Percentiles rank a stretch among this genome's conserved stretches.
phyloP scores from a whole-genome alignment of 2,329 filamentous ascomycete genomes.

The Scedosporium boydii region DNA sequence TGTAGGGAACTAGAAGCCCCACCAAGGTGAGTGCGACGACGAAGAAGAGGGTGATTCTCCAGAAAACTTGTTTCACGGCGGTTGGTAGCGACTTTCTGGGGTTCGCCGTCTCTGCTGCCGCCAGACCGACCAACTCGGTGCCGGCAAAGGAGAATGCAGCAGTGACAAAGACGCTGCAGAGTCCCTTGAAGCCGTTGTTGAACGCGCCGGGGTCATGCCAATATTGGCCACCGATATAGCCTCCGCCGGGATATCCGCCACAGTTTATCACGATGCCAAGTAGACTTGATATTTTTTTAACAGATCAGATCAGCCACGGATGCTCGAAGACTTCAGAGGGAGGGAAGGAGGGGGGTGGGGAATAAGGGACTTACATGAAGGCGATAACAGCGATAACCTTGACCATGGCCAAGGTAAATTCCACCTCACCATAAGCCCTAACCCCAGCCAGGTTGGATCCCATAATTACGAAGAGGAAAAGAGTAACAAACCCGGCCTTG shows the following conservation, averaged over 20 bases:
- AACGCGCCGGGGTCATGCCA: conserved; percentile 79
- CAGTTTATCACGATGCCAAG: conserved; percentile 80
- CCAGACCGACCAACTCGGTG: conserved; percentile 67
- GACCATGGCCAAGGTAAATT: conserved; percentile 78
- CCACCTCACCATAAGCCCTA: conserved; percentile 80
- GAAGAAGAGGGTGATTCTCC: conserved; percentile 88
- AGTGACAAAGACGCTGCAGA: conserved; percentile 68
- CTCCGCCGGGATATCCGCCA: conserved; percentile 62
- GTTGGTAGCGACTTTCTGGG: conserved; percentile 73
- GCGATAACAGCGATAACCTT: conserved; percentile 81
- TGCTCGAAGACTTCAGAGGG: neutral
- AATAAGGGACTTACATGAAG: conserved; percentile 57
- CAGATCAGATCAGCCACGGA: conserved; percentile 8
- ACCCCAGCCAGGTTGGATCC: conserved; percentile 82
- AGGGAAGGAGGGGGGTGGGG: neutral
- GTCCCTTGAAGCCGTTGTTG: conserved; percentile 73
- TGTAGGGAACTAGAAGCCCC: conserved; percentile 71
- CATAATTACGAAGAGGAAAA: conserved; percentile 71
- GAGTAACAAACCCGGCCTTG: conserved; percentile 67
- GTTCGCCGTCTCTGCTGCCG: conserved; percentile 70
- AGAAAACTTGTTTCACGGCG: conserved; percentile 89
- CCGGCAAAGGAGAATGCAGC: conserved; percentile 70
- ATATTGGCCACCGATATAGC: conserved; percentile 71
- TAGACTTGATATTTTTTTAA: conserved; percentile 40
- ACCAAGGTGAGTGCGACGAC: conserved; percentile 72